phyloP scores from a whole-genome alignment of 1,284 basidiomycete species.

The Cutaneotrichosporon arboriforme region DNA sequence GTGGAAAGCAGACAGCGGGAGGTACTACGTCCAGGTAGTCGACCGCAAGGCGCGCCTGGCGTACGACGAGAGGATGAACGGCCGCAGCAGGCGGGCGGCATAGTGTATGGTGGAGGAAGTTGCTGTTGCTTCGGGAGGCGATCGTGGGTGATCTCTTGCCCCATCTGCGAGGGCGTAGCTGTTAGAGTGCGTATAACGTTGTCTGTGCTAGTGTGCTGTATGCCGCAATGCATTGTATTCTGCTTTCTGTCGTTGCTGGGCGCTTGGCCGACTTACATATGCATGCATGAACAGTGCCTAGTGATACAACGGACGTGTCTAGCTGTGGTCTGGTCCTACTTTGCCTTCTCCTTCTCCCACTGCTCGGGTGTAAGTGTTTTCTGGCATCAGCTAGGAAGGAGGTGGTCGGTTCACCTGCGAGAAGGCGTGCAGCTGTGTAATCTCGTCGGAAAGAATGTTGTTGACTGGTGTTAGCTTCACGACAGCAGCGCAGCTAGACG shows the following conservation, averaged over 20 bases:
- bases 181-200: too few relatives aligned
- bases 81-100: conserved; percentile 17
- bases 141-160: too few relatives aligned
- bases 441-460: conserved; percentile 43
- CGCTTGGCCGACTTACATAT: too few relatives aligned
- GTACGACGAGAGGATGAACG: conserved; percentile 36
- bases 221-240: background rate
- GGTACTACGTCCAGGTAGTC: conserved; percentile 39
- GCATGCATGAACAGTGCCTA: too few relatives aligned
- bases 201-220: background rate
- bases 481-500: conserved; percentile 11
- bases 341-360: conserved; percentile 35
- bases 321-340: background rate
- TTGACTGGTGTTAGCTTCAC: conserved; percentile 33
- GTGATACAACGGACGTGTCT: background rate
- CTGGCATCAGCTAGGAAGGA: conserved; percentile 16
- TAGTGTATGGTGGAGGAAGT: background rate
- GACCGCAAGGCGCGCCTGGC: conserved; percentile 32
- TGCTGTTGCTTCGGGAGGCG: background rate
- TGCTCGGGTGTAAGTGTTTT: conserved; percentile 46
- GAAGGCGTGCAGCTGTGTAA: conserved; percentile 44
- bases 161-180: background rate
- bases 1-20: conserved; percentile 44
- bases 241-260: background rate
- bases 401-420: conserved; percentile 33